Evolutionary conservation across 2,329 filamentous ascomycete genomes (phyloP).

Genomic region (Cadophora sp.): DNA sequence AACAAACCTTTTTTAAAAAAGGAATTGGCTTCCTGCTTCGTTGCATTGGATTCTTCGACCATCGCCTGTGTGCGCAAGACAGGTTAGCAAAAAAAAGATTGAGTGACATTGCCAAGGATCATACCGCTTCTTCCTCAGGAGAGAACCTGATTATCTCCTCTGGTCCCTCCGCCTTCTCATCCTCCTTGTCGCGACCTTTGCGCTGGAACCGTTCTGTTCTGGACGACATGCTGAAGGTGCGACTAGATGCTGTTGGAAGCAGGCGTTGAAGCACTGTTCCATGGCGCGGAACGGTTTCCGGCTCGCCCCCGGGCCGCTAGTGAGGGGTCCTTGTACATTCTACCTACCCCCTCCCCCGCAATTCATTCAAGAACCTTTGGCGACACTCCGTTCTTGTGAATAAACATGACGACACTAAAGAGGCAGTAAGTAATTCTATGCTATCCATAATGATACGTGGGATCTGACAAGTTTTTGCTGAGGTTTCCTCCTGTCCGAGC

Average conservation of each 20-base stretch:
- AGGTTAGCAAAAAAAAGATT: not conserved
- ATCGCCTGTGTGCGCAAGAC: constrained; percentile 57
- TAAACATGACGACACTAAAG: constrained; percentile 13
- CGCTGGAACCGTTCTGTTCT: constrained; percentile 44
- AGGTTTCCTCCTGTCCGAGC: constrained; percentile 84
- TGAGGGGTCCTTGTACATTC: constrained; percentile 7
- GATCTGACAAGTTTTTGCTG: too few species aligned
- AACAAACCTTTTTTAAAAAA: constrained; percentile 78
- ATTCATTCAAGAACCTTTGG: constrained; percentile 1
- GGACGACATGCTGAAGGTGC: constrained; percentile 38
- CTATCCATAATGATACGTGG: too few species aligned
- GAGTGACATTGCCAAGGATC: constrained; percentile 16
- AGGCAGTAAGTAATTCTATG: constrained; percentile 31
- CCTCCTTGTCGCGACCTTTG: constrained; percentile 32
- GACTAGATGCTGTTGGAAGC: constrained; percentile 14
- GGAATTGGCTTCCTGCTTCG: constrained; percentile 79
- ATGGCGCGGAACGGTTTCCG: constrained; percentile 6
- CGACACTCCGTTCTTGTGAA: too few species aligned
- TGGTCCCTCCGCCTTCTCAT: constrained; percentile 25
- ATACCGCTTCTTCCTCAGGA: constrained; percentile 51
- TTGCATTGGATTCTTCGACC: constrained; percentile 71
- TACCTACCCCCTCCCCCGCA: constrained; percentile 23
- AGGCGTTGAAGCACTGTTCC: not conserved
- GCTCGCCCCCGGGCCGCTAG: not conserved
- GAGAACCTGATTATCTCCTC: constrained; percentile 46